Base-by-base conservation (phyloP, 345 rosid genomes). In the Arabis hirsuta region DNA sequence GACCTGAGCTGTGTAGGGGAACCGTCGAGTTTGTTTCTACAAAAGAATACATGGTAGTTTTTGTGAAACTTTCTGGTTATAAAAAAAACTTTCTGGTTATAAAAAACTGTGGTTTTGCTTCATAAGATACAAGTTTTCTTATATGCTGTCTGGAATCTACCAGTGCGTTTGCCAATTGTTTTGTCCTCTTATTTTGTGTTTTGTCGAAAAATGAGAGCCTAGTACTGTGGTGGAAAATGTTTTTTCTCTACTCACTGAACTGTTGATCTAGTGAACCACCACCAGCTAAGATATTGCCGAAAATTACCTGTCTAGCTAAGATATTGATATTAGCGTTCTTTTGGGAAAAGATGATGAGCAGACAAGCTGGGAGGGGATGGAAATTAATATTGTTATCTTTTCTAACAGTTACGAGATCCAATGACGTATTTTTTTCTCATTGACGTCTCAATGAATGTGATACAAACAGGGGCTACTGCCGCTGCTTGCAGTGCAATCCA, bases 401-500 rank as follows among this genome's bases (percentile, higher is more conserved):
- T 76, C 39, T 73, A 55, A 36, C 81, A 92, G 98, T 87, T 90
- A 60, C 93, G 98, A 72, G 98, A 92, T 69, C 96, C 98, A 52
- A 92, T 92, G 98, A 96, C 95, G 13, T 90, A 85, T 72, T 90
- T 92, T 84, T 90, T 90, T 77, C 91, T 88, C 38, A 74, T 92
- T 75, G 98, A 92, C 80, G 98, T 92, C 67, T 90, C 96, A 39
- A 79, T 88, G 93, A 87, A 87, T 87, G 95, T 93, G 38, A 64
- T 92, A 62, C 96, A 87, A 79, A 92, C 92, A 42, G 93, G 96
- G 73, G 96, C 96, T 47, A 88, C 98, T 72, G 98, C 98, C 55
- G 96, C 96, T 55, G 96, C 98, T 69, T 92, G 98, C 81, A 84
- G 84, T 79, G 92, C 96, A 41, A 86, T 92, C 59, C 85, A 70